Evolutionary conservation across 2,329 filamentous ascomycete genomes (phyloP).

Genomic region (Xylaria multiplex): DNA sequence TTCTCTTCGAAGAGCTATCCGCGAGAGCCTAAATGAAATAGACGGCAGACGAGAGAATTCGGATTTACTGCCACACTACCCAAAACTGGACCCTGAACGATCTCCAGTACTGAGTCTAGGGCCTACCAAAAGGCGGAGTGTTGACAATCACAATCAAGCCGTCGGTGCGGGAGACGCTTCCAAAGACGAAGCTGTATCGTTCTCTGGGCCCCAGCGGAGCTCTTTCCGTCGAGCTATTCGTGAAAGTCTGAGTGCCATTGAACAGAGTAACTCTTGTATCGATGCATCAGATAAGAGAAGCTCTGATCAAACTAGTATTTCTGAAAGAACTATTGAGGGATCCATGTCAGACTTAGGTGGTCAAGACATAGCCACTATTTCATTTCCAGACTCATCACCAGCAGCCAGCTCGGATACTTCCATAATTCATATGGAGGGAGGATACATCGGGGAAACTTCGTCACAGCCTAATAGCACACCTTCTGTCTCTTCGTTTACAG

Average conservation of each 20-base stretch:
- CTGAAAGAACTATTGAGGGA: background rate
- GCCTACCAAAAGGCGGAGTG: background rate
- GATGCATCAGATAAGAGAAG: background rate
- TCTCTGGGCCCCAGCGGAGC: slow-evolving; percentile 18
- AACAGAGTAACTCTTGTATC: background rate
- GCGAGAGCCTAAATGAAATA: slow-evolving; percentile 12
- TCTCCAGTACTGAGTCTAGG: background rate
- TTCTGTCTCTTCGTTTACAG: background rate
- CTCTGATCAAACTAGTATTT: background rate
- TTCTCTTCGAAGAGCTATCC: slow-evolving; percentile 29
- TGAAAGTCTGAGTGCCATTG: slow-evolving; percentile 7
- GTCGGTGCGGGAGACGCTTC: background rate
- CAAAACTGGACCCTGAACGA: background rate
- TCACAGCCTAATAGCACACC: background rate
- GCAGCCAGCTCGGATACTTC: background rate
- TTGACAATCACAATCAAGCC: background rate
- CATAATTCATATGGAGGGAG: background rate
- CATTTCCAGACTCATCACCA: background rate
- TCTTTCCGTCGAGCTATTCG: slow-evolving; percentile 28
- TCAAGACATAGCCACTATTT: background rate
- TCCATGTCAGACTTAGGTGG: background rate
- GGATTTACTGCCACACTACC: background rate
- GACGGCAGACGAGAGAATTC: background rate
- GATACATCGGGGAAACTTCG: background rate
- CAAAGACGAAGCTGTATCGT: background rate